Percentiles rank a stretch among this genome's conserved stretches.
These are phyloP conservation scores for Pulveroboletus sp. DNA, from an alignment of 768 basidiomycete genomes.

Conservation along the genomic window DNA sequence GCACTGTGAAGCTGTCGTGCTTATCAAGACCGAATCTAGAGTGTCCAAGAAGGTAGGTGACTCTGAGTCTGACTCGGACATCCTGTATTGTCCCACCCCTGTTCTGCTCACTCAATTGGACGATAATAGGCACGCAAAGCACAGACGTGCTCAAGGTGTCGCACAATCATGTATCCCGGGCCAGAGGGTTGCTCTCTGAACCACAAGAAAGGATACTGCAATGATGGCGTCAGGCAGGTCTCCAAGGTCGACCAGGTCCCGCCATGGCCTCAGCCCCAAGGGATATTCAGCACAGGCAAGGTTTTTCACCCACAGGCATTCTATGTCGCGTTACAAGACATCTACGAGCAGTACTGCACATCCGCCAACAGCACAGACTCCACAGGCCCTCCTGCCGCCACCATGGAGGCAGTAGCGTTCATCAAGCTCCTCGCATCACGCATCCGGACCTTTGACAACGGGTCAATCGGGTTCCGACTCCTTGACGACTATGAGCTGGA, in stretches of 20 bases:
- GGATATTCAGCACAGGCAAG: not conserved
- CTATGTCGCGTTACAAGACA: not conserved
- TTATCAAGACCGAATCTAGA: not conserved
- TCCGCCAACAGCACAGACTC: not conserved
- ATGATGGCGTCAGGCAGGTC: not conserved
- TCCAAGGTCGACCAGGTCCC: not conserved
- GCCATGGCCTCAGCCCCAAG: not conserved
- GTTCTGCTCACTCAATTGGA: not conserved
- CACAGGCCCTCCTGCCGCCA: not conserved
- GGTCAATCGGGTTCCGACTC: not conserved
- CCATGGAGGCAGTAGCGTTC: conserved; percentile 1
- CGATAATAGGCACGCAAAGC: not conserved
- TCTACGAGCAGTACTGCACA: not conserved
- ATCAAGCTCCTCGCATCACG: not conserved
- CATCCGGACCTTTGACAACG: not conserved
- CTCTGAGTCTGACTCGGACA: too few species aligned
- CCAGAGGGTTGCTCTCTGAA: not conserved
- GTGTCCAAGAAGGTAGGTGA: not conserved
- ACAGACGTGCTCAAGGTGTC: not conserved
- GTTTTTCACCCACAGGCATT: not conserved
- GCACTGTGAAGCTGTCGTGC: not conserved
- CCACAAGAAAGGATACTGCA: not conserved
- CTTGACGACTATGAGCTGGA: not conserved
- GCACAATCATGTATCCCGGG: conserved; percentile 4
- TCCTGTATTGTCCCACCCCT: too few species aligned